Conservation (phyloP, 1,139 yeast species). For the Geotrichum fermentans region DNA sequence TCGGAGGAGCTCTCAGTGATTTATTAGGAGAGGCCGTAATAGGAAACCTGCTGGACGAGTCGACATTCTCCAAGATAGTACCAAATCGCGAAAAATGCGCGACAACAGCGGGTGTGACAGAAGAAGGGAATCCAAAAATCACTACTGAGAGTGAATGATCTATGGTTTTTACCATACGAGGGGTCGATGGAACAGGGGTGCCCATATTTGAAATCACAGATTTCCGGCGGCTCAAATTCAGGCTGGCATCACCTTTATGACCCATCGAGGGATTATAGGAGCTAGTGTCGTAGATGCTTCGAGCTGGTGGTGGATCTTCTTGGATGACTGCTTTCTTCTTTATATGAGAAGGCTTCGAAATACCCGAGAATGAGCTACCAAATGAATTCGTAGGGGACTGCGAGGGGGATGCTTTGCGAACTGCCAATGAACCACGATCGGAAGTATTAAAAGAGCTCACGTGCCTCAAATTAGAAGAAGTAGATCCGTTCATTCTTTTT, state of each 20-base stretch:
- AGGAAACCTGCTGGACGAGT: slow-evolving; percentile 24
- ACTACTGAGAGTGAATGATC: slow-evolving; percentile 52
- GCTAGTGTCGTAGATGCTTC: slow-evolving; percentile 33
- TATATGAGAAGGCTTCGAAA: slow-evolving; percentile 32
- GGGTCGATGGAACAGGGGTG: slow-evolving; percentile 8
- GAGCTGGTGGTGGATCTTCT: slow-evolving; percentile 37
- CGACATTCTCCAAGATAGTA: slow-evolving; percentile 69
- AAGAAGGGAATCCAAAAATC: slow-evolving; percentile 86
- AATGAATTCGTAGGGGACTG: slow-evolving; percentile 21
- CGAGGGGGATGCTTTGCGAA: slow-evolving; percentile 17
- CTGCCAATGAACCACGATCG: slow-evolving; percentile 15
- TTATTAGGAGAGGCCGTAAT: slow-evolving; percentile 18
- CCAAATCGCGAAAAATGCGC: slow-evolving; percentile 80
- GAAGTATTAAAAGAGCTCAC: slow-evolving; percentile 20
- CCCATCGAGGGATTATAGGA: slow-evolving; percentile 1
- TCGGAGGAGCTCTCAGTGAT: slow-evolving; percentile 22
- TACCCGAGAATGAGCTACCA: slow-evolving; percentile 28
- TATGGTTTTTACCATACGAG: slow-evolving; percentile 11
- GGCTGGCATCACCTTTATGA: slow-evolving; percentile 17
- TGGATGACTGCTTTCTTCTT: slow-evolving; percentile 26
- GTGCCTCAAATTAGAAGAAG: slow-evolving; percentile 16
- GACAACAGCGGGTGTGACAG: slow-evolving; percentile 60
- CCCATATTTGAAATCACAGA: slow-evolving; percentile 12
- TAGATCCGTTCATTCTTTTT: slow-evolving; percentile 8
- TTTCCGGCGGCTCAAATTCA: slow-evolving; percentile 18